Evolutionary conservation across 768 basidiomycete species (phyloP).

Genomic region (Pholiota microspora): DNA sequence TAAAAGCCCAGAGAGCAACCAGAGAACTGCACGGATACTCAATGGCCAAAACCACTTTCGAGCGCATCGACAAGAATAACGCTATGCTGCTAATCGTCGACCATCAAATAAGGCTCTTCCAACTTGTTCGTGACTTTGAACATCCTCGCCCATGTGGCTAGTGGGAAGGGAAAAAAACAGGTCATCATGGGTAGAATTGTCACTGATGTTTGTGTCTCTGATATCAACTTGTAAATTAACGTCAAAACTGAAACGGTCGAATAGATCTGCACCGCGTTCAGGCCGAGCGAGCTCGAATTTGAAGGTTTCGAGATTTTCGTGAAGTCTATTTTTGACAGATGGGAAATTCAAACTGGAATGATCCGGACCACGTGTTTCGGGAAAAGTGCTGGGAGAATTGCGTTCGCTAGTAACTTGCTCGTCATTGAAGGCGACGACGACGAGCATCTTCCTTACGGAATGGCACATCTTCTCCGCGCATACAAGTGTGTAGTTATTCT

Average conservation of each 20-base stretch:
- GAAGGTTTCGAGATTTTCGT: too few species aligned
- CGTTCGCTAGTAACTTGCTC: too few species aligned
- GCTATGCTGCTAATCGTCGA: constrained; percentile 44
- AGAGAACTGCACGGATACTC: too few species aligned
- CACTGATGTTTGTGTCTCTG: constrained; percentile 37
- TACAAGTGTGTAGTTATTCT: constrained; percentile 3
- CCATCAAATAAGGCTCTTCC: constrained; percentile 47
- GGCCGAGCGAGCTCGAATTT: too few species aligned
- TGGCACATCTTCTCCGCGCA: constrained; percentile 6
- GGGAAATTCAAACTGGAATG: too few species aligned
- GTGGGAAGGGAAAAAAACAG: constrained; percentile 48
- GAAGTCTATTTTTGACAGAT: too few species aligned
- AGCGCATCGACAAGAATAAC: constrained; percentile 41
- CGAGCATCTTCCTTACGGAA: too few species aligned
- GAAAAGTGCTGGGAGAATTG: too few species aligned
- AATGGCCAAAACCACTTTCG: constrained; percentile 4
- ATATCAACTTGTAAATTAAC: neutral
- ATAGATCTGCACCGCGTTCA: constrained; percentile 49
- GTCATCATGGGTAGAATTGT: constrained; percentile 48
- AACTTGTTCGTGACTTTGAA: constrained; percentile 39
- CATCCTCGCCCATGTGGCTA: constrained; percentile 45
- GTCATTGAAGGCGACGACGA: too few species aligned
- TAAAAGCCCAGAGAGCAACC: too few species aligned
- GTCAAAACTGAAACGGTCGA: neutral
- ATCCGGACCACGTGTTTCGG: too few species aligned